Conservation (phyloP, 768 basidiomycete genomes). For the Tulasnella sp. region DNA sequence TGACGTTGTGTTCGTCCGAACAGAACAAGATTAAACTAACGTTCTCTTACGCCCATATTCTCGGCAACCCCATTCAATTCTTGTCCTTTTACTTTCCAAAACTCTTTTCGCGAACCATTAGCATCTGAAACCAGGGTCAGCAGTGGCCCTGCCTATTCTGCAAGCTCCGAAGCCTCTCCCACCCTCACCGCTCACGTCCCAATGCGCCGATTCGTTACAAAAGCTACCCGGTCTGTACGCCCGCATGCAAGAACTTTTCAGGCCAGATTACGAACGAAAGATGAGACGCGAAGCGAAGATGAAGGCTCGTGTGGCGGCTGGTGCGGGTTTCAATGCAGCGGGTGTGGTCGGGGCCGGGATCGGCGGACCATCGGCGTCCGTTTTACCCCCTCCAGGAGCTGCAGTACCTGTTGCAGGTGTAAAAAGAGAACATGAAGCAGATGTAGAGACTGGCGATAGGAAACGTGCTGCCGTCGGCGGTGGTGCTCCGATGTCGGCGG, state of each 20-base stretch:
- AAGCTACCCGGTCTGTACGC: constrained; percentile 22
- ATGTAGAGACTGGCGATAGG: constrained; percentile 11
- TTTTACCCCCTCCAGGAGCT: constrained; percentile 14
- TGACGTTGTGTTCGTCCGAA: not conserved
- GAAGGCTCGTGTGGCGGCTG: constrained; percentile 1
- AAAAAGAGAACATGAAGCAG: constrained; percentile 18
- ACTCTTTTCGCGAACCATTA: not conserved
- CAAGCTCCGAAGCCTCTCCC: constrained; percentile 17
- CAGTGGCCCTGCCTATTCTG: constrained; percentile 13
- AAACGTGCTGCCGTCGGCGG: constrained; percentile 13
- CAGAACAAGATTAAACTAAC: not conserved
- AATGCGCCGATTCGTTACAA: constrained; percentile 6
- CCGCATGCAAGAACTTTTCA: constrained; percentile 16
- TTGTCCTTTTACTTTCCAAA: not conserved
- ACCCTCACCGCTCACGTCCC: constrained; percentile 18
- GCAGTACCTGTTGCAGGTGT: constrained; percentile 22
- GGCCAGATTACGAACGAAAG: constrained; percentile 20
- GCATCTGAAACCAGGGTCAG: constrained; percentile 21
- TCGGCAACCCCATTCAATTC: not conserved
- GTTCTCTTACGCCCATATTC: not conserved
- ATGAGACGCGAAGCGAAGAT: constrained; percentile 16
- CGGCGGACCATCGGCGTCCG: not conserved
- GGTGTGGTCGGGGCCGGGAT: not conserved
- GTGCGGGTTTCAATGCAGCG: not conserved
- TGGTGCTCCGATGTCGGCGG: constrained; percentile 15